Base-by-base conservation (phyloP, 1,139 yeast species). In the Sugiyamaella novakii region DNA sequence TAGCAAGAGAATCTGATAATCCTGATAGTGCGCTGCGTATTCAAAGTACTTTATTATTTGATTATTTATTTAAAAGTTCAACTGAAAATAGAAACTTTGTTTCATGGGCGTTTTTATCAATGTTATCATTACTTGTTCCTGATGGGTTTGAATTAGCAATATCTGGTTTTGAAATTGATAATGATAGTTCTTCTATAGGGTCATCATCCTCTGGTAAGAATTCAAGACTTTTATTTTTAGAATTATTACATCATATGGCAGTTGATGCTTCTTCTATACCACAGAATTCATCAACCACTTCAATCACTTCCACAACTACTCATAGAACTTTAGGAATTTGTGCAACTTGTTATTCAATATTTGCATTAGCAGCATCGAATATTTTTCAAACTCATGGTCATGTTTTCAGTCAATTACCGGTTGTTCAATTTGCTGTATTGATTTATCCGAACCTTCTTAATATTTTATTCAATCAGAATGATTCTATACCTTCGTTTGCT, bases 381-480 rank as follows among this genome's bases (percentile, higher is more conserved):
- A 38, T 49, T 2, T 18, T 70, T 50, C 71, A 70, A 41, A 61
- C 74, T 48, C 80, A 79, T 5, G 74, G 79, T 3, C 52, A 63
- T 7, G 78, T 25, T 8, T 42, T 34, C 24, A 31, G 33, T 6
- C 46, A 42, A 24, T 35, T 78, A 59, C 73, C 79, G 0, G 59
- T 80, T 5, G 75, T 74, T 11, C 62, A 59, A 39, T 81, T 78
- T 59, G 66, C 81, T 7, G 50, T 52, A n/a, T 66, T 71, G 53
- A 59, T 76, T 35, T 80, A 76, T 46, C 48, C 51, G 1, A 50
- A 50, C 6, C 25, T 55, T 56, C 66, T 30, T 48, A 61, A 41
- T 48, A 62, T 45, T 54, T 63, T 56, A 51, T 66, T 43, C 46
- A 62, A 48, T 47, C 51, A 52, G 49, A 65, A 56, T 33, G 57